Conservation (phyloP, 2,329 filamentous ascomycete species). For the Phyllosticta paracitricarpa region DNA sequence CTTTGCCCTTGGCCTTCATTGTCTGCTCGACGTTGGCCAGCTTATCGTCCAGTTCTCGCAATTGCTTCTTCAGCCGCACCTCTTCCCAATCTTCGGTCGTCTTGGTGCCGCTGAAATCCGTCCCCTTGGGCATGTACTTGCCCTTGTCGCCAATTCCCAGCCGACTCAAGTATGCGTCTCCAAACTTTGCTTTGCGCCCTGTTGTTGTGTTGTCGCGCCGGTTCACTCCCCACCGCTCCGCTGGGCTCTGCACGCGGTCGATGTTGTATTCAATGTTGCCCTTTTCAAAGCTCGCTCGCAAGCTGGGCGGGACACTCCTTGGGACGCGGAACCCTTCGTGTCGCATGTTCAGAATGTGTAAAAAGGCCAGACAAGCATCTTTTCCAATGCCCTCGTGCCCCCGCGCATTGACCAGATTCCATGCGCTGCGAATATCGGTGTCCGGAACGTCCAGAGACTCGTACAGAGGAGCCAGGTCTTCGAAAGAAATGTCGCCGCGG, state of each 20-base stretch:
- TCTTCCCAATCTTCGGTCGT: constrained; percentile 95
- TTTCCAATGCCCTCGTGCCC: constrained; percentile 78
- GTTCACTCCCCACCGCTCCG: constrained; percentile 68
- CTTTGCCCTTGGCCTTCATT: constrained; percentile 42
- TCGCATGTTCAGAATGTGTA: constrained; percentile 92
- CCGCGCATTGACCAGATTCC: constrained; percentile 95
- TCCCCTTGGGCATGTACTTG: constrained; percentile 67
- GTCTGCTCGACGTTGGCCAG: constrained; percentile 71
- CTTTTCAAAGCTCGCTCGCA: constrained; percentile 84
- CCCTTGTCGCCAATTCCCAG: constrained; percentile 68
- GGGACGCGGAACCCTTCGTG: constrained; percentile 94
- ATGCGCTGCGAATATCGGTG: constrained; percentile 78
- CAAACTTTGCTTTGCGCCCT: constrained; percentile 92
- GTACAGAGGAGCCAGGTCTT: constrained; percentile 73
- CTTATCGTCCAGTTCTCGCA: constrained; percentile 80
- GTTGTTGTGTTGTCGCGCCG: constrained; percentile 72
- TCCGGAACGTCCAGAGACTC: constrained; percentile 64
- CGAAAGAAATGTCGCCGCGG: constrained; percentile 68
- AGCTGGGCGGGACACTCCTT: constrained; percentile 78
- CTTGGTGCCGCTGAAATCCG: constrained; percentile 78
- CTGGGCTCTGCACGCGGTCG: constrained; percentile 56
- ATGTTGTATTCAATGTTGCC: constrained; percentile 96
- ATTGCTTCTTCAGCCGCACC: constrained; percentile 84
- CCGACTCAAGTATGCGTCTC: constrained; percentile 88
- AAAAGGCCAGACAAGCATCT: constrained; percentile 85